These are phyloP conservation scores for Ceratobasidium theobromae DNA, from an alignment of 1,284 basidiomycete species.

Conservation along the genomic window DNA sequence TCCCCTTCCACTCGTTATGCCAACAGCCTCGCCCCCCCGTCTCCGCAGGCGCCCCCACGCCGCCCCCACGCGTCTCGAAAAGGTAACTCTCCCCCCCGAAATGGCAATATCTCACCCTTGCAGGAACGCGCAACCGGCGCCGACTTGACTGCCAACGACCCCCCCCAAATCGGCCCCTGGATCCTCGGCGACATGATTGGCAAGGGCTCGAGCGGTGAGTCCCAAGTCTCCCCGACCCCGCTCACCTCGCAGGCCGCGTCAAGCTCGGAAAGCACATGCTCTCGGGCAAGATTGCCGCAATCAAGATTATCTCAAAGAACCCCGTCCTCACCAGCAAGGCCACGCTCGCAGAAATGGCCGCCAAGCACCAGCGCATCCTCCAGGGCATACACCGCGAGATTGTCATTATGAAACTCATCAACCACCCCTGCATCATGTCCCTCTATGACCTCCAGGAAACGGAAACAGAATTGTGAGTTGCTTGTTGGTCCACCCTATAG, in stretches of 20 bases:
- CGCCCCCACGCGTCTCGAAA: constrained; percentile 16
- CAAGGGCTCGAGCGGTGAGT: constrained; percentile 82
- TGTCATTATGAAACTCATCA: constrained; percentile 99
- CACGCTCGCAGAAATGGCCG: constrained; percentile 42
- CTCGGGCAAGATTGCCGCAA: constrained; percentile 91
- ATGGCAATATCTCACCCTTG: not conserved
- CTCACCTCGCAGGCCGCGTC: constrained; percentile 53
- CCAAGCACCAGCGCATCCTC: constrained; percentile 84
- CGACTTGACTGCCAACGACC: constrained; percentile 72
- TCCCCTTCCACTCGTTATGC: not conserved
- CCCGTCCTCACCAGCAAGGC: constrained; percentile 43
- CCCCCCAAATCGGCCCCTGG: constrained; percentile 75
- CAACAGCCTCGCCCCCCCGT: constrained; percentile 10
- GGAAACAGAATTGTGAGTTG: constrained; percentile 71
- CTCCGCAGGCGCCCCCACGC: not conserved
- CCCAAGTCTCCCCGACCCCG: not conserved
- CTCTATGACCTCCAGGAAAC: constrained; percentile 98
- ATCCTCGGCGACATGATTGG: constrained; percentile 93
- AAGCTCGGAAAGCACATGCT: constrained; percentile 88
- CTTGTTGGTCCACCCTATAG: not conserved
- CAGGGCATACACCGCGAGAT: constrained; percentile 96
- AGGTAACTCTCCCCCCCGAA: not conserved
- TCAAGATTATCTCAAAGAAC: constrained; percentile 95
- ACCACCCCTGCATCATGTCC: constrained; percentile 95
- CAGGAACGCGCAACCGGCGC: constrained; percentile 2